Percentiles rank a stretch among this genome's conserved stretches.
These are phyloP conservation scores for Paraconiothyrium brasiliense DNA, from an alignment of 2,329 filamentous ascomycete species.

Conservation along the genomic window DNA sequence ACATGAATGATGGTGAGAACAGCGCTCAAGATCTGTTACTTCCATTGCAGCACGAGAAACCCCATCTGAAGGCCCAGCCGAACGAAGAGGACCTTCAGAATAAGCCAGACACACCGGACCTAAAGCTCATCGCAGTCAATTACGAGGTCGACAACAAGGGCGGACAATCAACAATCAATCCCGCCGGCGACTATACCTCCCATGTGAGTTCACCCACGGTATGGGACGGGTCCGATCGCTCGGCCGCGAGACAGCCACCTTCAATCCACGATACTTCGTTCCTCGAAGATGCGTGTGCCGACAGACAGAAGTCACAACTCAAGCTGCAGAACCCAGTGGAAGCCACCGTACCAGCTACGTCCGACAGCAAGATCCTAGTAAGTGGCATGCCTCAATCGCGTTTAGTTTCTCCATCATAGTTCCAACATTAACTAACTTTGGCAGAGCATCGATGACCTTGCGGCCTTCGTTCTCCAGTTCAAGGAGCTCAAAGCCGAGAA, in stretches of 20 bases:
- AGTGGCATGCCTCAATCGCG: background rate
- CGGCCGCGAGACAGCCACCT: background rate
- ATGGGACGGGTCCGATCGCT: background rate
- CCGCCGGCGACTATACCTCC: background rate
- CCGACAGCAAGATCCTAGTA: background rate
- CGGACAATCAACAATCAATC: background rate
- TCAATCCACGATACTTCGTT: too few species aligned
- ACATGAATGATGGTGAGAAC: background rate
- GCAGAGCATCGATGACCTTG: slow-evolving; percentile 1
- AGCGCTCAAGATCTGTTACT: background rate
- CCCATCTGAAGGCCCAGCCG: background rate
- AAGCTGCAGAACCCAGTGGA: background rate
- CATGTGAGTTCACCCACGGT: background rate
- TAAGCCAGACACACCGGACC: background rate
- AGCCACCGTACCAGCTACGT: background rate
- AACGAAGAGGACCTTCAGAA: background rate
- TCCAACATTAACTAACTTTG: background rate
- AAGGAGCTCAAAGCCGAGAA: slow-evolving; percentile 4
- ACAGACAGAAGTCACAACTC: background rate
- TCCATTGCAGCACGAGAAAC: background rate
- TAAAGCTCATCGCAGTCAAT: background rate
- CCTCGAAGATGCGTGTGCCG: background rate
- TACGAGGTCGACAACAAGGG: background rate
- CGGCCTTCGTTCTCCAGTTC: background rate
- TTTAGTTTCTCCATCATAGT: too few species aligned